phyloP scores from a whole-genome alignment of 2,329 filamentous ascomycete genomes.

The Diaporthe vaccinii region DNA sequence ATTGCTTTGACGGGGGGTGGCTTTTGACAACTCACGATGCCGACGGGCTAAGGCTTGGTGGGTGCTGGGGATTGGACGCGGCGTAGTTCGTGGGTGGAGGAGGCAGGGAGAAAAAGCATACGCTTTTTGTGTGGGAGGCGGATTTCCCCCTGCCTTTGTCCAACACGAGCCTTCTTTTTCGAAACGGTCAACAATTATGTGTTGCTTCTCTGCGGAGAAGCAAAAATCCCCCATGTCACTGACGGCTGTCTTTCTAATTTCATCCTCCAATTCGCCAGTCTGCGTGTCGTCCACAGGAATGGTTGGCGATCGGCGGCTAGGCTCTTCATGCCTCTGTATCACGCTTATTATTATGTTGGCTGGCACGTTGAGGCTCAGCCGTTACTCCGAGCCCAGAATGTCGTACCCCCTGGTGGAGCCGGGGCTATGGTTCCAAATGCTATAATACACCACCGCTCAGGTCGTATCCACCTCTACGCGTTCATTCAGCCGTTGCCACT shows the following conservation, averaged over 20 bases:
- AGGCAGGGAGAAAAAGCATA: slow-evolving; percentile 14
- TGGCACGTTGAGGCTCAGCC: neutral
- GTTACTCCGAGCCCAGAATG: neutral
- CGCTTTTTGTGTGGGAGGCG: neutral
- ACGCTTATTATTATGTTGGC: neutral
- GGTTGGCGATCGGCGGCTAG: neutral
- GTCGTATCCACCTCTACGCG: neutral
- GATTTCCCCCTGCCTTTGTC: neutral
- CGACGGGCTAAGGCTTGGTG: slow-evolving; percentile 20
- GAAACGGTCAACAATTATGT: neutral
- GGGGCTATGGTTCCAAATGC: neutral
- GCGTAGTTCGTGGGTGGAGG: slow-evolving; percentile 4
- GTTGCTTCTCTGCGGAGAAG: slow-evolving; percentile 12
- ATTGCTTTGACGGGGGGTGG: slow-evolving; percentile 13
- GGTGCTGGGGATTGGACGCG: slow-evolving; percentile 15
- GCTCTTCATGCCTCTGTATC: neutral
- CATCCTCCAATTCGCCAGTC: neutral
- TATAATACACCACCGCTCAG: neutral
- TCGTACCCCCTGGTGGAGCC: slow-evolving; percentile 5
- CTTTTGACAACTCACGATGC: slow-evolving; percentile 32
- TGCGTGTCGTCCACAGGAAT: neutral
- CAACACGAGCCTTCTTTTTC: slow-evolving; percentile 13
- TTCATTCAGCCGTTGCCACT: neutral
- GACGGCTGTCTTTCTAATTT: neutral
- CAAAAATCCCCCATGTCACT: neutral